Base-by-base conservation (phyloP, 768 basidiomycete species). In the Suillus hirtellus region DNA sequence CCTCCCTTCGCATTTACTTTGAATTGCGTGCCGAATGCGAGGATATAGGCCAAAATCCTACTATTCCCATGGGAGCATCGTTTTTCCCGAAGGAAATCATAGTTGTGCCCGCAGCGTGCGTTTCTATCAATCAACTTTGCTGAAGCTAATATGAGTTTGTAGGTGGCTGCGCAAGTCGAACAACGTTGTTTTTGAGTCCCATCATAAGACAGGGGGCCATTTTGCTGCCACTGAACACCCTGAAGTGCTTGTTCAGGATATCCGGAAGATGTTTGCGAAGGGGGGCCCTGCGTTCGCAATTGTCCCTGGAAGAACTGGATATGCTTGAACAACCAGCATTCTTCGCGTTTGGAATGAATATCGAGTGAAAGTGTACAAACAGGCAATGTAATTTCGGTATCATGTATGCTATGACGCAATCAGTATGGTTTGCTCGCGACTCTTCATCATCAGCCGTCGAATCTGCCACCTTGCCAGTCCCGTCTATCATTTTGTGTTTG, bases 381-480 rank as follows among this genome's bases (percentile, higher is more conserved):
- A 11, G 27, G 19, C 11, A 55, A 24, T 55, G 34, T 7, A 94
- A 94, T 66, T 93, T 90, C 69, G 92, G 89, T 82, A 78, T 96
- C 94, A 73, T 94, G 89, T 79, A 47, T 47, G 2, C 5, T 6
- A 17, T 47, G 0, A 2, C 31, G 4, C 12, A 53, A 31, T 52
- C 50, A 12, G 7, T 3, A 12, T 46, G 10, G 10, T 21, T 21
- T n/a, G 44, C 10, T 46, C 44, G n/a, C 11, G n/a, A 46, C n/a
- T 11, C 43, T 46, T 46, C 21, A 47, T 46, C 44, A 21, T 10
- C 2, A 46, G 44, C 11, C 11, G 10, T 46, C 10, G n/a, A 4
- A 19, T 43, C 4, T 31, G 31, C 31, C 38, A 14, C 40, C 40
- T 17, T 42, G 15, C 15, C n/a, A 44, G 43, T 9, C 7, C n/a